Evolutionary conservation across 345 rosid species (phyloP), one percentile per base, ranked within the genome.

Genomic region (Corymbia maculata): DNA sequence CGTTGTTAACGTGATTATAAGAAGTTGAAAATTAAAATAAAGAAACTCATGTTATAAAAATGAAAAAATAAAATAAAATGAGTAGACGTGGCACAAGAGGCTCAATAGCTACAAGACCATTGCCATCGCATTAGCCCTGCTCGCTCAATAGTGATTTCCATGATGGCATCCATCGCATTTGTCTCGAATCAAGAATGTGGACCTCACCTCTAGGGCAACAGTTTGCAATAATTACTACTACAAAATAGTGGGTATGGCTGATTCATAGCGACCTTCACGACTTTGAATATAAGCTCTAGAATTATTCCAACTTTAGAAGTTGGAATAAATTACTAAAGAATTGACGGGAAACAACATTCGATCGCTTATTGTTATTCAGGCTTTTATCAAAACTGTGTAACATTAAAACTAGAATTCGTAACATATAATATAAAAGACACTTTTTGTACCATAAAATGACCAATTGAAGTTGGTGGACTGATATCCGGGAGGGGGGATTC

Each of bases 101-200:
- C 42, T 64, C 2, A 2, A 64, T 64, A 64, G 42, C 8, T 2
- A 9, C 9, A 6, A 17, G 75, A 64, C 75, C 75, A 7, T 9
- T 13, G 3, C 1, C 0, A 9, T n/a, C 17, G 2, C 36, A 64
- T 64, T 64, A 1, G 36, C 13, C 70, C 17, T 0, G 0, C 70
- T 36, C 19, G 14, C 17, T n/a, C 75, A 64, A 13, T 36, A 9
- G 75, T 5, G 1, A n/a, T 13, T 3, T 0, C 36, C 1, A 17
- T 13, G 42, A 36, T n/a, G 42, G 75, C 7, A 19, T 4, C 6
- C 36, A 64, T 64, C 4, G 17, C 75, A 0, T 64, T 32, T 16
- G 15, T 64, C 17, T 7, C 4, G 7, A 17, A 64, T 30, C 5
- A 1, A 13, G 32, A 64, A 64, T 64, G 1, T 28, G 19, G 70